Evolutionary conservation across 2,329 filamentous ascomycete species (phyloP), one percentile per base, ranked within the genome.

Genomic region (Sclerotinia spermophila): DNA sequence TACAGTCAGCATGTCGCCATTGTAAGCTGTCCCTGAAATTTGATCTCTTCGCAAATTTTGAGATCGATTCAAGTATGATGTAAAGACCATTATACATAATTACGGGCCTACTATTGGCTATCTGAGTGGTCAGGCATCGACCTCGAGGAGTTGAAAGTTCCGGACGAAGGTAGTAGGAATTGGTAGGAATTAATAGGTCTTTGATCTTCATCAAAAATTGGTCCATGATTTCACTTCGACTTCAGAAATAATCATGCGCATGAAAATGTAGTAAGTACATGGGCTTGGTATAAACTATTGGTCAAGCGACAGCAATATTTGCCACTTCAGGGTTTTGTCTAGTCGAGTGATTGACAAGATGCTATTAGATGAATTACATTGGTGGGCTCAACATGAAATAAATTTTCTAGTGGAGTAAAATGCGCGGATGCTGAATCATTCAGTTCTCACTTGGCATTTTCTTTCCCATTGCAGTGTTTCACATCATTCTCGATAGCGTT

Each of bases 1-100:
- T n/a, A 59, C 38, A 59, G 51, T 58, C 51, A 58, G 51, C 38
- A 67, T 58, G 27, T 38, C 38, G 53, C 51, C 38, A 59, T 44
- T 19, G 15, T 33, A 42, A 67, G 53, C 40, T 27, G 51, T n/a
- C 27, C 38, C 65, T 67, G 51, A 56, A 53, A 35, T 21, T 58
- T 17, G n/a, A 67, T 67, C 65, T 56, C 33, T 44, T 59, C 27
- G 40, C 24, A 15, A 35, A 35, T 5, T 21, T 67, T n/a, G 13
- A 44, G 51, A 67, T 58, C 51, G 21, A 67, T 67, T 33, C 19
- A 53, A 24, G n/a, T 53, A 42, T 27, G 24, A 42, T 44, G 38
- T 38, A 24, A 51, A 7, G 17, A 5, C 24, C 11, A 27, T 19
- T 42, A 42, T 15, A 5, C n/a, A 1, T 2, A 40, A 53, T 6